phyloP scores from a whole-genome alignment of 2,329 filamentous ascomycete genomes.

The Cladosporium sp. region DNA sequence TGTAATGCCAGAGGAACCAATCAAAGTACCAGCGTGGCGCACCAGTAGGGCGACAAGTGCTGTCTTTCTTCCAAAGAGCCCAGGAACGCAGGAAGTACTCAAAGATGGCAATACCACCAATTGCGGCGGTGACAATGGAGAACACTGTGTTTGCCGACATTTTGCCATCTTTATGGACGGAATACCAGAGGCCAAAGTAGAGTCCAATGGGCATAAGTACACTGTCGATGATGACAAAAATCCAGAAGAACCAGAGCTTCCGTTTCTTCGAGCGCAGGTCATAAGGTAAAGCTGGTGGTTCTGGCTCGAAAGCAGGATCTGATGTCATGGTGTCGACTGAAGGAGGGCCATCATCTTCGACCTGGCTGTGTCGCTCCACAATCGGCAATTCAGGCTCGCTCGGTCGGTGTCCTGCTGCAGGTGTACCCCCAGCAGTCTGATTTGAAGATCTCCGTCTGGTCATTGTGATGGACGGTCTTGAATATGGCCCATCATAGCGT shows the following conservation, averaged over 20 bases:
- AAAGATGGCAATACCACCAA: constrained; percentile 57
- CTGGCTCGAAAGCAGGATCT: constrained; percentile 34
- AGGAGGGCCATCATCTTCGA: constrained; percentile 8
- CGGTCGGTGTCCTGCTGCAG: background rate
- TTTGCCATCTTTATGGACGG: constrained; percentile 41
- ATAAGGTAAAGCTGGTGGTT: constrained; percentile 58
- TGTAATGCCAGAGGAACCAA: constrained; percentile 61
- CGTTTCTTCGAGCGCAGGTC: constrained; percentile 49
- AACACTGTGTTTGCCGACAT: constrained; percentile 55
- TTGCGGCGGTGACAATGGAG: constrained; percentile 56
- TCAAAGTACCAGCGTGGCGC: constrained; percentile 50
- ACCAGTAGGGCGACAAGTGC: constrained; percentile 55
- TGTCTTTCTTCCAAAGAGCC: constrained; percentile 54
- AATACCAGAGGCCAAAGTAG: constrained; percentile 64
- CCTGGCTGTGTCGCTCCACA: constrained; percentile 15
- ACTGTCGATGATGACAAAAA: constrained; percentile 60
- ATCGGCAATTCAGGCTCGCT: constrained; percentile 15
- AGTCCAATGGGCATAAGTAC: constrained; percentile 60
- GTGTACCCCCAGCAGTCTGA: background rate
- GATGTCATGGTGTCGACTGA: constrained; percentile 16
- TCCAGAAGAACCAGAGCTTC: constrained; percentile 63
- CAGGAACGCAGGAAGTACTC: constrained; percentile 56
- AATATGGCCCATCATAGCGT: constrained; percentile 37
- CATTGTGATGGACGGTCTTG: constrained; percentile 38
- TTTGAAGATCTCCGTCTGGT: constrained; percentile 30